Base-by-base conservation (phyloP, 139 green algal species). In the Deuterostichococcus epilithicus region DNA sequence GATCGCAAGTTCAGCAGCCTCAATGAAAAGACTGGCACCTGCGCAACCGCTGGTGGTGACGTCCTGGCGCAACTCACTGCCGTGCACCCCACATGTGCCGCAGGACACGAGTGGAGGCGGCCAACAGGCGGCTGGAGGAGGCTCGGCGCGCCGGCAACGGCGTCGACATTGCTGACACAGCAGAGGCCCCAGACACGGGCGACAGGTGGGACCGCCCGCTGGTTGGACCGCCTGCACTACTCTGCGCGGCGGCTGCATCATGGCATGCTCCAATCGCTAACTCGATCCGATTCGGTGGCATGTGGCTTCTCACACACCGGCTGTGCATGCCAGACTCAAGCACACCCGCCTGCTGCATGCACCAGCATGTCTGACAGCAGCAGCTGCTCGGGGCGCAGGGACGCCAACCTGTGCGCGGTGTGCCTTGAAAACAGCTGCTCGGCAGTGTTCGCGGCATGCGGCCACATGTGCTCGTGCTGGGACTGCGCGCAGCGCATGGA, bases 401-500 rank as follows among this genome's bases (percentile, higher is more conserved):
- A 70, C 20, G 47, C 70, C 0, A 59, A 36, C 13, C 32, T 69
- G 33, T 77, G 72, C 47, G 47, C 37, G 26, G 42, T 86, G 38
- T 84, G 68, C 74, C 68, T 80, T 1, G 79, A 80, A 30, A 34
- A 66, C 4, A 38, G 23, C 5, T 65, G 34, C 26, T 60, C 70
- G 30, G 76, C 68, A n/a, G 79, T 80, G 0, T 80, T 84, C 34
- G 35, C 39, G 30, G 79, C 37, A 1, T 83, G 78, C 39, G 78
- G 78, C 58, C 78, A 83, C 73, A 80, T 80, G 78, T 83, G 78
- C 32, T 72, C 39, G 52, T 83, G 78, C 44, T 60, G 47, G 52
- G 44, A 59, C 30, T 83, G 78, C 68, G 63, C 73, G 3, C 30
- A 66, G 22, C 58, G 35, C 3, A 38, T 83, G 32, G 47, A 44